phyloP scores from a whole-genome alignment of 768 basidiomycete genomes.

The Phylloporus sp. region DNA sequence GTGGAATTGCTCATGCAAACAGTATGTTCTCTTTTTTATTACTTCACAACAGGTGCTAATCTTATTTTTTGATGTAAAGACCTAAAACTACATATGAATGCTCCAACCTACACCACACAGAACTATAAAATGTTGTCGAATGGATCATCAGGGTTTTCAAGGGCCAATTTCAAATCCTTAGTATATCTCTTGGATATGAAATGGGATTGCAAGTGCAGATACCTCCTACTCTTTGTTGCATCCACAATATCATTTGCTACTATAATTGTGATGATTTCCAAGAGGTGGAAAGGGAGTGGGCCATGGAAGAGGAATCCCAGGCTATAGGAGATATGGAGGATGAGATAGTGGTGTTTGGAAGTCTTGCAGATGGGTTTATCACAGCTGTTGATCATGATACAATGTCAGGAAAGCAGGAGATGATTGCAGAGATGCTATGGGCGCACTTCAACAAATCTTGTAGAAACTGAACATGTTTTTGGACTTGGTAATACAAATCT shows the following conservation, averaged over 20 bases:
- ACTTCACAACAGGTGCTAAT: too few relatives aligned
- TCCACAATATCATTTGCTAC: constrained; percentile 26
- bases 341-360: too few relatives aligned
- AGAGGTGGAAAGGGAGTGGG: background rate
- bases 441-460: too few relatives aligned
- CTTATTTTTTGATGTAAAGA: constrained; percentile 3
- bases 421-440: too few relatives aligned
- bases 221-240: constrained; percentile 17
- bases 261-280: constrained; percentile 4
- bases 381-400: too few relatives aligned
- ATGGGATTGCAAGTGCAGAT: constrained; percentile 22
- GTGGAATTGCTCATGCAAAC: background rate
- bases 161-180: constrained; percentile 16
- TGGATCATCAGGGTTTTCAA: constrained; percentile 13
- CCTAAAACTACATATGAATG: constrained; percentile 16
- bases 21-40: too few relatives aligned
- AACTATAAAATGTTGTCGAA: background rate
- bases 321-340: too few relatives aligned
- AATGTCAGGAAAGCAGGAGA: too few relatives aligned
- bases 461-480: too few relatives aligned
- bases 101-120: constrained; percentile 22
- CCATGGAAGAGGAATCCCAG: too few relatives aligned
- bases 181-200: constrained; percentile 5
- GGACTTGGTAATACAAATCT: too few relatives aligned
- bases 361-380: too few relatives aligned